phyloP scores from a whole-genome alignment of 2,329 filamentous ascomycete species.

The Claviceps sp. region DNA sequence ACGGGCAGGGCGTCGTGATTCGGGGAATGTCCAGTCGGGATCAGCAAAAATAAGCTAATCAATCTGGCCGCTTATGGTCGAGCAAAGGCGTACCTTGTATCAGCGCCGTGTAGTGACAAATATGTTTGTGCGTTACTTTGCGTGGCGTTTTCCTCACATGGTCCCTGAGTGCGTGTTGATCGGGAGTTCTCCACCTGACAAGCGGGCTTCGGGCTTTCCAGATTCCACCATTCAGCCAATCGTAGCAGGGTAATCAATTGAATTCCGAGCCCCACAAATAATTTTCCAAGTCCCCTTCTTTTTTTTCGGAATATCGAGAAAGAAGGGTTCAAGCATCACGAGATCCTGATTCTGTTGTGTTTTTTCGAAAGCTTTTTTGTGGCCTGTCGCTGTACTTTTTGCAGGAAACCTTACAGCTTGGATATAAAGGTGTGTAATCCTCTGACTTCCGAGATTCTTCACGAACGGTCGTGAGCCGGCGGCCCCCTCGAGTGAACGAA shows the following conservation, averaged over 20 bases:
- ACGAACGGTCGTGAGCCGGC: not conserved
- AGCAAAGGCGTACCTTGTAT: too few species aligned
- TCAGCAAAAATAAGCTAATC: too few species aligned
- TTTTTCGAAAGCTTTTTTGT: not conserved
- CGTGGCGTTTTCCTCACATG: too few species aligned
- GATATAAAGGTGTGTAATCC: not conserved
- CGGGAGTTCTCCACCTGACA: too few species aligned
- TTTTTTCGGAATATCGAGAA: not conserved
- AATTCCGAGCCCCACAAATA: not conserved
- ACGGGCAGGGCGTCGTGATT: too few species aligned
- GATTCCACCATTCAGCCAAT: not conserved
- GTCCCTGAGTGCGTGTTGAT: too few species aligned
- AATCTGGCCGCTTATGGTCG: too few species aligned
- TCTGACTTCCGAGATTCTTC: not conserved
- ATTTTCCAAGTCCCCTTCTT: not conserved
- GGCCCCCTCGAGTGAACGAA: not conserved
- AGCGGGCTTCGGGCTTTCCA: not conserved
- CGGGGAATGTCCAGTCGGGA: too few species aligned
- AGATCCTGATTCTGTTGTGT: not conserved
- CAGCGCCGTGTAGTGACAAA: too few species aligned
- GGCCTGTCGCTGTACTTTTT: not conserved
- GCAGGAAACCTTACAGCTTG: not conserved
- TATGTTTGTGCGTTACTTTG: too few species aligned
- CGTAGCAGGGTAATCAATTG: not conserved
- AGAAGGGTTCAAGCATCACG: not conserved